Percentiles rank a stretch among this genome's conserved stretches.
These are phyloP conservation scores for Effrenium voratum DNA, from an alignment of 73 alveolate genomes.

Conservation along the genomic window DNA sequence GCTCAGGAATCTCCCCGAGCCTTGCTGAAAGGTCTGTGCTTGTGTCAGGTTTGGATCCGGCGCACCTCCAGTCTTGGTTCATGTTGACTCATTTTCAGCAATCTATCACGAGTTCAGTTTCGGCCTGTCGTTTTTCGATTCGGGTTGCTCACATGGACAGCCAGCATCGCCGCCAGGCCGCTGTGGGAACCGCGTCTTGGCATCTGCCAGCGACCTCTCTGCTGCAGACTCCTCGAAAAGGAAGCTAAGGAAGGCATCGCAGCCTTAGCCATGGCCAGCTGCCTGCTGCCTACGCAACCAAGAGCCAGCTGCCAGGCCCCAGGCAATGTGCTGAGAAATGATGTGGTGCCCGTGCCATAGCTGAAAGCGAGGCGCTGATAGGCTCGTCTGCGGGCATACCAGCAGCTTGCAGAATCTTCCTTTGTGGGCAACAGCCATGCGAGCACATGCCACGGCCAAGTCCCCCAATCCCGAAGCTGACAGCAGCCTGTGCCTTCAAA, in stretches of 20 bases:
- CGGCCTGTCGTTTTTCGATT: neutral
- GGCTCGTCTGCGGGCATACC: slow-evolving; percentile 44
- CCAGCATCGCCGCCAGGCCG: neutral
- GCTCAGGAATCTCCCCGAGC: neutral
- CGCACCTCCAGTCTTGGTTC: neutral
- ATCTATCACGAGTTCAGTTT: neutral
- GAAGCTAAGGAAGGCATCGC: neutral
- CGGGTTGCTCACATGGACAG: no score
- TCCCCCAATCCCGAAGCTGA: no score
- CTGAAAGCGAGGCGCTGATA: neutral
- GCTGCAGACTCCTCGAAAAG: neutral
- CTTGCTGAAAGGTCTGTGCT: neutral
- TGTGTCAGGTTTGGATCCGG: neutral
- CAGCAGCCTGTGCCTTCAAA: no score
- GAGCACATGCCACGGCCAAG: no score
- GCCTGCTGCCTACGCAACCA: neutral
- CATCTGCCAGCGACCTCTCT: neutral
- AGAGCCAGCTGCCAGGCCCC: neutral
- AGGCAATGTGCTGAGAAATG: neutral
- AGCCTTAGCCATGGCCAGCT: neutral
- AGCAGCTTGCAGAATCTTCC: slow-evolving; percentile 68
- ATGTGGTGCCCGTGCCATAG: neutral
- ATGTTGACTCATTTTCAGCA: neutral
- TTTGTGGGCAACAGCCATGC: no score
- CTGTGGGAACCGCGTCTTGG: slow-evolving; percentile 1